Conservation (phyloP, 1,284 basidiomycete genomes). For the Tilletia caries region DNA sequence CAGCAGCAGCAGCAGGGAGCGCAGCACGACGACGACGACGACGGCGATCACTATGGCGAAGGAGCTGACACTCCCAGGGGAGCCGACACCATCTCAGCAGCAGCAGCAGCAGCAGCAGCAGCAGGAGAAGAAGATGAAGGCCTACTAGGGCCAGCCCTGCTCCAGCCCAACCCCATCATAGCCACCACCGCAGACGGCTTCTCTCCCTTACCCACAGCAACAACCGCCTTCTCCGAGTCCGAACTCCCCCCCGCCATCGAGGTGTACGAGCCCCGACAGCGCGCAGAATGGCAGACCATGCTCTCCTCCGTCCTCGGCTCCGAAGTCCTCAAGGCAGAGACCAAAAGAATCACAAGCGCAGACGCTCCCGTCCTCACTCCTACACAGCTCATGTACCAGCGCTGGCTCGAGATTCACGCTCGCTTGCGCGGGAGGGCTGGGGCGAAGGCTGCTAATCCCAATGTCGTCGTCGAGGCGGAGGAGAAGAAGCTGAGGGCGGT, state of each 20-base stretch:
- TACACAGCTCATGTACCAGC: slow-evolving; percentile 56
- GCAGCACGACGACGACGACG: too few relatives aligned
- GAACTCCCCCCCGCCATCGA: background rate
- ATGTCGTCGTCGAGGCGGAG: slow-evolving; percentile 68
- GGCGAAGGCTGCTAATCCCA: background rate
- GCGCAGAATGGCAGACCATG: slow-evolving; percentile 54
- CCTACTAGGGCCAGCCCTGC: too few relatives aligned
- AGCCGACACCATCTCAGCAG: too few relatives aligned
- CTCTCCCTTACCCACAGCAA: too few relatives aligned
- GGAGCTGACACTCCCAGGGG: too few relatives aligned
- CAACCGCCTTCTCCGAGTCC: too few relatives aligned
- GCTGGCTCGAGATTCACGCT: slow-evolving; percentile 75
- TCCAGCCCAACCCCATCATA: too few relatives aligned
- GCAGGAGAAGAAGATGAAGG: too few relatives aligned
- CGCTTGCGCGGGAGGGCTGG: background rate
- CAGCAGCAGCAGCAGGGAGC: too few relatives aligned
- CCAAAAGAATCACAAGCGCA: slow-evolving; percentile 54
- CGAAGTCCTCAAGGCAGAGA: slow-evolving; percentile 51
- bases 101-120: too few relatives aligned
- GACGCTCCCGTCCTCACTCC: slow-evolving; percentile 44
- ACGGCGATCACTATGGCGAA: too few relatives aligned
- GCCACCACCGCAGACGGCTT: too few relatives aligned
- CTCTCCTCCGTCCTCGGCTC: slow-evolving; percentile 49
- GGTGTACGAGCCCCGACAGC: slow-evolving; percentile 24
- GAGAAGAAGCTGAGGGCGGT: slow-evolving; percentile 75